phyloP scores from a whole-genome alignment of 805 yeast genomes.

The Wickerhamomyces mucosus region DNA sequence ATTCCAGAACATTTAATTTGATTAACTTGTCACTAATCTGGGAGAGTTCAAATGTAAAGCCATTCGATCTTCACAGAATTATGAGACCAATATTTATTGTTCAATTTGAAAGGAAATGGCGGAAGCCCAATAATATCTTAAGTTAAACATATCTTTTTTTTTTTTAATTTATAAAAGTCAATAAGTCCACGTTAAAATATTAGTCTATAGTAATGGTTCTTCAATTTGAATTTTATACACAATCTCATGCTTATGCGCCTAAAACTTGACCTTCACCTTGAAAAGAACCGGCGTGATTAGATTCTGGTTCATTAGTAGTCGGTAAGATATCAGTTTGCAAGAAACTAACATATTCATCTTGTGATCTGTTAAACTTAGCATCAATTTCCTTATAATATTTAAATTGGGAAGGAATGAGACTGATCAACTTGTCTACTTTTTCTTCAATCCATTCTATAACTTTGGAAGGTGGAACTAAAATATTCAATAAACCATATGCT shows the following conservation, averaged over 20 bases:
- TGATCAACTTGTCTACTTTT: slow-evolving; percentile 40
- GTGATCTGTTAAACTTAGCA: slow-evolving; percentile 35
- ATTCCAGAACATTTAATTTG: no score
- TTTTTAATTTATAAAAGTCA: no score
- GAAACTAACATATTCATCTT: slow-evolving; percentile 21
- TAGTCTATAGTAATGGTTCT: no score
- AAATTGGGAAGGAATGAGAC: slow-evolving; percentile 42
- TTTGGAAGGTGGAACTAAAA: slow-evolving; percentile 57
- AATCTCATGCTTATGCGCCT: slow-evolving; percentile 7
- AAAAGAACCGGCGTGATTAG: slow-evolving; percentile 6
- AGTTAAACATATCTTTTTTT: no score
- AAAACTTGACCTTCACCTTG: slow-evolving; percentile 17
- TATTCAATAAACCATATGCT: slow-evolving; percentile 44
- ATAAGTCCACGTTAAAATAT: no score
- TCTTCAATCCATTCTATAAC: slow-evolving; percentile 56
- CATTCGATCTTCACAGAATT: no score
- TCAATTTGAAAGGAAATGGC: no score
- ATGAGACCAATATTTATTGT: no score
- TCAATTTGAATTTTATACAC: no score
- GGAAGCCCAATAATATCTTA: no score
- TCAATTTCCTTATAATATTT: slow-evolving; percentile 53
- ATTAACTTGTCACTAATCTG: no score
- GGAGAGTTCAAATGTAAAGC: no score
- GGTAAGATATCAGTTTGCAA: slow-evolving; percentile 8
- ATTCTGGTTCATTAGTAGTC: slow-evolving; percentile 3